Evolutionary conservation across 352 stramenopile genomes (phyloP).

Genomic region (Plasmopara muralis): DNA sequence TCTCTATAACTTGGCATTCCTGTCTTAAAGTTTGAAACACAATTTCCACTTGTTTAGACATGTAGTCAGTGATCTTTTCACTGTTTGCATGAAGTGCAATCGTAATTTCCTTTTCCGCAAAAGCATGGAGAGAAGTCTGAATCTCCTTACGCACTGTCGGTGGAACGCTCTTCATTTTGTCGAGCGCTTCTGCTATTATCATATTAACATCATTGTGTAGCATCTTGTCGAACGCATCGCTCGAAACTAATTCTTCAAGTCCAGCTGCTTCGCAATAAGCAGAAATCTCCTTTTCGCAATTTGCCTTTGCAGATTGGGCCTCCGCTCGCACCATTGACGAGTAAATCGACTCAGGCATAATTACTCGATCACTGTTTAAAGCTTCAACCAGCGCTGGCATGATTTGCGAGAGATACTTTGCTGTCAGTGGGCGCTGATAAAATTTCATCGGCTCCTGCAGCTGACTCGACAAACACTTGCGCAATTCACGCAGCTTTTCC

Average conservation of each 20-base stretch:
- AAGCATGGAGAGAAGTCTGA: constrained; percentile 34
- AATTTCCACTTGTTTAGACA: constrained; percentile 51
- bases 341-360: constrained; percentile 87
- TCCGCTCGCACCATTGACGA: constrained; percentile 79
- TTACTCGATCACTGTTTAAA: constrained; percentile 82
- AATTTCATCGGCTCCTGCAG: constrained; percentile 73
- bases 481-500: constrained; percentile 63
- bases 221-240: constrained; percentile 46
- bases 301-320: constrained; percentile 51
- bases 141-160: constrained; percentile 60
- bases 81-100: constrained; percentile 65
- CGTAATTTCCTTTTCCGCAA: constrained; percentile 61
- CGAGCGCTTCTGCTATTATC: constrained; percentile 47
- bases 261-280: constrained; percentile 59
- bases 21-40: constrained; percentile 47
- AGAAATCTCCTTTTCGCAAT: constrained; percentile 55
- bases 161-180: constrained; percentile 45
- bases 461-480: constrained; percentile 61
- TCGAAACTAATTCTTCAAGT: constrained; percentile 52
- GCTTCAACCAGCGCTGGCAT: constrained; percentile 73
- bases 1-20: constrained; percentile 53
- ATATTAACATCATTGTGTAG: constrained; percentile 47
- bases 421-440: constrained; percentile 64
- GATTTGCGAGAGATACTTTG: constrained; percentile 62
- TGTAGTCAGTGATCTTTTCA: constrained; percentile 43